A percentile compares a stretch with the other conserved stretches of the same genome.
Evolutionary conservation across 2,329 filamentous ascomycete species (phyloP).

Genomic region (Colletotrichum spinosum): DNA sequence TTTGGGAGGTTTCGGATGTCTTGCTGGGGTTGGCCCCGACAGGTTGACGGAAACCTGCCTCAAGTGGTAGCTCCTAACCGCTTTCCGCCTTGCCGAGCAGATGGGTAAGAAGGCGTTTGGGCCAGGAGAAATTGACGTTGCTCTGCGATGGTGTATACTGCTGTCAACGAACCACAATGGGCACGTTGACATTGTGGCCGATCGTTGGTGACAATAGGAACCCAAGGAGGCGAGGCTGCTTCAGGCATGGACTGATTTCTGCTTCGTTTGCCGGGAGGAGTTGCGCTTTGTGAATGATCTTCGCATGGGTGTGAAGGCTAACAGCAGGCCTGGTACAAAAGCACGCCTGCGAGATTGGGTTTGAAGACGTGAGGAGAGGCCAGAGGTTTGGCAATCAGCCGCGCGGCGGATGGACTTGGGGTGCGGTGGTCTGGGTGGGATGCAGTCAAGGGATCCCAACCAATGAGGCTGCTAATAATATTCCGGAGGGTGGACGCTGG

Average conservation of each 20-base stretch:
- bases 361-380: slow-evolving; percentile 13
- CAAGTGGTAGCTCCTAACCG: no score
- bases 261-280: slow-evolving; percentile 19
- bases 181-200: slow-evolving; percentile 8
- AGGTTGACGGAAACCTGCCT: no score
- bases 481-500: slow-evolving; percentile 17
- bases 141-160: neutral
- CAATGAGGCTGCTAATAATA: slow-evolving; percentile 26
- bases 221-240: slow-evolving; percentile 23
- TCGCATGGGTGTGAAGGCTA: slow-evolving; percentile 11
- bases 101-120: slow-evolving; percentile 12
- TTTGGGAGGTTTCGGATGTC: no score
- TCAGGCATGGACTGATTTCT: slow-evolving; percentile 37
- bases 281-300: slow-evolving; percentile 30
- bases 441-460: slow-evolving; percentile 15
- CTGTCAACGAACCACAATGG: slow-evolving; percentile 3
- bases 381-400: slow-evolving; percentile 34
- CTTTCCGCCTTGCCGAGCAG: slow-evolving; percentile 8
- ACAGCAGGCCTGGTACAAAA: slow-evolving; percentile 1
- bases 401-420: neutral
- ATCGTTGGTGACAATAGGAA: slow-evolving; percentile 5
- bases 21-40: no score
- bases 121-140: neutral
- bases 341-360: slow-evolving; percentile 25
- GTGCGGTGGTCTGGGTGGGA: no score